Evolutionary conservation across 1,284 basidiomycete genomes (phyloP).

Genomic region (Anthracocystis walkeri): DNA sequence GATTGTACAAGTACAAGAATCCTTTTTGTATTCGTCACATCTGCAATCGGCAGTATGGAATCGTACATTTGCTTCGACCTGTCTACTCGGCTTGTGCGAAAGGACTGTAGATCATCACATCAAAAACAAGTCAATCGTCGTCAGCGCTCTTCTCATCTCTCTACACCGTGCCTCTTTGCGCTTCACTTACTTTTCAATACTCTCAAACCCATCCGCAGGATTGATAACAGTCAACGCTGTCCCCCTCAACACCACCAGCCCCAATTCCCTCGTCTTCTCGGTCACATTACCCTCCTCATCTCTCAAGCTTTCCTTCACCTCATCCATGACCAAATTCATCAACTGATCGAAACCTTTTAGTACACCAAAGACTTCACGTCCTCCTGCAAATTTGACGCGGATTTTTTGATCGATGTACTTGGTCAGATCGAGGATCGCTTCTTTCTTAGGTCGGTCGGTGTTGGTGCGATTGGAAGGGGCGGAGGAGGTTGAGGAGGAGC

Average conservation of each 20-base stretch:
- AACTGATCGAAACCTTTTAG: slow-evolving; percentile 97
- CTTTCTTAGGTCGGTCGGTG: slow-evolving; percentile 86
- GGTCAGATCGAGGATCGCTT: slow-evolving; percentile 93
- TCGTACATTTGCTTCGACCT: not conserved
- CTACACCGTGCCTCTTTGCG: too few relatives aligned
- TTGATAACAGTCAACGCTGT: slow-evolving; percentile 67
- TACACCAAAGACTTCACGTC: slow-evolving; percentile 90
- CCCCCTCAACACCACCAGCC: slow-evolving; percentile 65
- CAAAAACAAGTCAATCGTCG: not conserved
- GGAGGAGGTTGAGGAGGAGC: slow-evolving; percentile 16
- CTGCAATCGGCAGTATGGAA: not conserved
- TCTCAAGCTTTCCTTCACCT: slow-evolving; percentile 80
- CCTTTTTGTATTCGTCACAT: slow-evolving; percentile 3
- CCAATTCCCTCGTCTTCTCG: slow-evolving; percentile 58
- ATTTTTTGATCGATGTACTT: slow-evolving; percentile 93
- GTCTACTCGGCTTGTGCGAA: slow-evolving; percentile 53
- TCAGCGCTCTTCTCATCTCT: not conserved
- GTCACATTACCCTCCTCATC: slow-evolving; percentile 60
- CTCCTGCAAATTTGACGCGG: slow-evolving; percentile 95
- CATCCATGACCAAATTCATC: slow-evolving; percentile 92
- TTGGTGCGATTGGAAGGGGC: slow-evolving; percentile 15
- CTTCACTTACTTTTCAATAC: slow-evolving; percentile 65
- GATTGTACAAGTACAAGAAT: slow-evolving; percentile 6
- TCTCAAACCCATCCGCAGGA: slow-evolving; percentile 67
- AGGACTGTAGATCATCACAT: slow-evolving; percentile 27